Evolutionary conservation across 108 stramenopile genomes (phyloP).

Genomic region (Skeletonema costatum): DNA sequence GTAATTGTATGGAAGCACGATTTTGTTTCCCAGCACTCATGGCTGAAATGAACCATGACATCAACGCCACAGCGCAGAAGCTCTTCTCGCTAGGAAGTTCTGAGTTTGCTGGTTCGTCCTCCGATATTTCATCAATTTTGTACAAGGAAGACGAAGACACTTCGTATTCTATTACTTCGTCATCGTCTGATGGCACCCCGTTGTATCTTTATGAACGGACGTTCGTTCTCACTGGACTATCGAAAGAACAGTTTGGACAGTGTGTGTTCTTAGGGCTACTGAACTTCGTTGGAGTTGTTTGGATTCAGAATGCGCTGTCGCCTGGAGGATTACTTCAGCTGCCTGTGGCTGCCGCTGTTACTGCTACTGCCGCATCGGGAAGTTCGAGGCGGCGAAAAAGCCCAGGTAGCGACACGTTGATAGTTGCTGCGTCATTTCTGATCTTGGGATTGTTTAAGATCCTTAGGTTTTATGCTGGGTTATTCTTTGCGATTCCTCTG

Average conservation of each 20-base stretch:
- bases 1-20: conserved; percentile 21
- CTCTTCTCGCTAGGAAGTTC: conserved; percentile 16
- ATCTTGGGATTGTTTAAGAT: conserved; percentile 32
- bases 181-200: conserved; percentile 39
- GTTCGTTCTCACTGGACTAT: conserved; percentile 58
- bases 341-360: conserved; percentile 6
- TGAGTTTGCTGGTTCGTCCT: conserved; percentile 37
- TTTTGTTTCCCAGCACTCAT: conserved; percentile 84
- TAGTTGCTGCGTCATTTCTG: conserved; percentile 21
- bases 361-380: not conserved
- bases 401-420: not conserved
- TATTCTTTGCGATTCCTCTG: conserved; percentile 66
- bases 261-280: conserved; percentile 66
- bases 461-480: conserved; percentile 66
- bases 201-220: conserved; percentile 58
- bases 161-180: conserved; percentile 18
- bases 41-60: conserved; percentile 50
- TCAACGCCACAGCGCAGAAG: conserved; percentile 8
- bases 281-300: conserved; percentile 77
- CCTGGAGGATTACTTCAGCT: conserved; percentile 61
- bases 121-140: conserved; percentile 21
- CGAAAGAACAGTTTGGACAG: conserved; percentile 59
- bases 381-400: conserved; percentile 16
- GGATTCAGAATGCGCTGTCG: conserved; percentile 61
- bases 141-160: conserved; percentile 25